Percentiles rank a stretch among this genome's conserved stretches.
Conservation (phyloP, 169 alveolate species). For the Eimeria falciformis region DNA sequence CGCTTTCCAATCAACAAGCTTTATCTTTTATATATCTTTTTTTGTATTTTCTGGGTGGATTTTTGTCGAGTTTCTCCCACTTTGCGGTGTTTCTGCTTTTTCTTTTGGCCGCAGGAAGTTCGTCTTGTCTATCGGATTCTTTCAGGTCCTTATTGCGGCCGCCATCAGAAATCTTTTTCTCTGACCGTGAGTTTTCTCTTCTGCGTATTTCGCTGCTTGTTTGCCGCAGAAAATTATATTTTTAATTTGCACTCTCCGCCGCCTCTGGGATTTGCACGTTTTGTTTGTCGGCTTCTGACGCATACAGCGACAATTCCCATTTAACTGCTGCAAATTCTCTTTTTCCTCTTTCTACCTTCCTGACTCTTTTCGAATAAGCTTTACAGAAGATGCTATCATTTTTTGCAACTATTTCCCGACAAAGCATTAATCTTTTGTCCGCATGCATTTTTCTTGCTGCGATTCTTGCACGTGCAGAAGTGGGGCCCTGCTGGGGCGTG, state of each 20-base stretch:
- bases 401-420: not conserved
- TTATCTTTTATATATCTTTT: too few relatives aligned
- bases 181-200: conserved; percentile 21
- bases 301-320: not conserved
- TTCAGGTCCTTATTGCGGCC: conserved; percentile 73
- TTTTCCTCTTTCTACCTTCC: too few relatives aligned
- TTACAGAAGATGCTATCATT: not conserved
- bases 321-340: too few relatives aligned
- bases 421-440: not conserved
- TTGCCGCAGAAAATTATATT: too few relatives aligned
- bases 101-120: conserved; percentile 51
- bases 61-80: too few relatives aligned
- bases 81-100: not conserved
- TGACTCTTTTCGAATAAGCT: too few relatives aligned
- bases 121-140: conserved; percentile 73
- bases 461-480: conserved; percentile 17
- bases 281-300: too few relatives aligned
- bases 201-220: too few relatives aligned
- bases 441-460: not conserved
- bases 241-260: too few relatives aligned
- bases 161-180: conserved; percentile 73
- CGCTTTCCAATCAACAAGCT: too few relatives aligned
- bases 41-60: not conserved
- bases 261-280: too few relatives aligned
- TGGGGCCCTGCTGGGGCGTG: conserved; percentile 72